Conservation (phyloP, 805 yeast species). For the Candida suzukii region DNA sequence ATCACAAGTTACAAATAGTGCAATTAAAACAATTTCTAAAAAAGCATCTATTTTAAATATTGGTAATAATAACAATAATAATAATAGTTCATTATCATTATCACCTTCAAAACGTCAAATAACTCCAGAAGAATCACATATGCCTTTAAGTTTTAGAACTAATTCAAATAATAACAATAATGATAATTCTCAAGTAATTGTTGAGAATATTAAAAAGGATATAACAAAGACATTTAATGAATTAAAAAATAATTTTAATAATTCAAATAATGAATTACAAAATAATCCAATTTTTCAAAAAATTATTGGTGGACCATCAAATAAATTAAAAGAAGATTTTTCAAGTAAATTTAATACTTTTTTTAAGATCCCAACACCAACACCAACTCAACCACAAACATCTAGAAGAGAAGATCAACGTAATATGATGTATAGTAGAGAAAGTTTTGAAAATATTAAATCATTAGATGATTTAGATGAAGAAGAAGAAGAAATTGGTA, state of each 20-base stretch:
- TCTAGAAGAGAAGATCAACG: too few relatives aligned
- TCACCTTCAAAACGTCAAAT: not conserved
- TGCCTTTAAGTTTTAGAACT: too few relatives aligned
- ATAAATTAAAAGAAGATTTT: not conserved
- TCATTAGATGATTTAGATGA: not conserved
- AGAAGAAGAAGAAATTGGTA: not conserved
- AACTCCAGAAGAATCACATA: too few relatives aligned
- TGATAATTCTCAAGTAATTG: not conserved
- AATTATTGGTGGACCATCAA: slow-evolving; percentile 3
- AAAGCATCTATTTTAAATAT: not conserved
- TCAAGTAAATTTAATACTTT: slow-evolving; percentile 4
- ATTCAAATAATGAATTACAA: slow-evolving; percentile 16
- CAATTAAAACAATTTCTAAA: not conserved
- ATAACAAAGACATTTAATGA: not conserved
- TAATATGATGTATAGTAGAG: not conserved
- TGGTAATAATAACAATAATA: not conserved
- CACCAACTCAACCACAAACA: not conserved
- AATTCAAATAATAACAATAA: too few relatives aligned
- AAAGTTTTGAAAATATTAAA: not conserved
- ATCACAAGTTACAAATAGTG: not conserved
- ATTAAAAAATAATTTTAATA: slow-evolving; percentile 16
- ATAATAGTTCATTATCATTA: too few relatives aligned
- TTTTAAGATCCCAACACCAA: slow-evolving; percentile 9
- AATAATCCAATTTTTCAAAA: slow-evolving; percentile 7
- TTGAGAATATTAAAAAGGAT: slow-evolving; percentile 5